Percentiles rank a stretch among this genome's conserved stretches.
Evolutionary conservation across 495 filamentous ascomycete species (phyloP).

Genomic region (Hyaloscypha variabilis): DNA sequence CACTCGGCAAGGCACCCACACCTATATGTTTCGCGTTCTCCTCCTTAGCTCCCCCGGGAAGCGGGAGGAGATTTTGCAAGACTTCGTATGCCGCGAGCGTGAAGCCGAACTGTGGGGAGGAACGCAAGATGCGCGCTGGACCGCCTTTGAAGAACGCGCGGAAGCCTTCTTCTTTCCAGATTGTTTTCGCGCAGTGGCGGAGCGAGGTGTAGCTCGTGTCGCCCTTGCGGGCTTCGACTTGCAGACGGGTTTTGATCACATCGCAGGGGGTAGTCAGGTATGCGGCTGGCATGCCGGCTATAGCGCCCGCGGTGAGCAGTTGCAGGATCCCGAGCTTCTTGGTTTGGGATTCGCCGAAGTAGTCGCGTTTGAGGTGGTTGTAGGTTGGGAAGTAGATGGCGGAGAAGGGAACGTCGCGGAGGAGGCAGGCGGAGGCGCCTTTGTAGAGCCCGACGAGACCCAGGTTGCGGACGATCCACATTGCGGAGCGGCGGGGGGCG

Average conservation of each 20-base stretch:
- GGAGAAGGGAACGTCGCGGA: conserved; percentile 96
- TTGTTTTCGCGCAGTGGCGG: conserved; percentile 81
- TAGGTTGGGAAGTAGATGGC: conserved; percentile 99
- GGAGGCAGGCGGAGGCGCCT: conserved; percentile 92
- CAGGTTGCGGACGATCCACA: conserved; percentile 96
- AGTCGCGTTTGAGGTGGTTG: conserved; percentile 87
- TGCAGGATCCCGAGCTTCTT: conserved; percentile 92
- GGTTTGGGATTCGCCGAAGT: conserved; percentile 86
- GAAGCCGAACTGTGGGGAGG: conserved; percentile 96
- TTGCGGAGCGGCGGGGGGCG: conserved; percentile 81
- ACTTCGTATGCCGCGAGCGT: conserved; percentile 95
- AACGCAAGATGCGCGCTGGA: conserved; percentile 89
- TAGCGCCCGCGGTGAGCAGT: conserved; percentile 91
- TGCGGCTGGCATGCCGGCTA: conserved; percentile 97
- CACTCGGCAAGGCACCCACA: conserved; percentile 33
- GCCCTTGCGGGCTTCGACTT: conserved; percentile 96
- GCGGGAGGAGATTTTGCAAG: conserved; percentile 79
- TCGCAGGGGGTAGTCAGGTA: conserved; percentile 98
- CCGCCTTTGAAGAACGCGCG: conserved; percentile 98
- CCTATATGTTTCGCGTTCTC: conserved; percentile 36
- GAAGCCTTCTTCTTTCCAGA: conserved; percentile 90
- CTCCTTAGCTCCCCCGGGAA: conserved; percentile 60
- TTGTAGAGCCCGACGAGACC: conserved; percentile 97
- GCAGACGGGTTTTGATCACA: conserved; percentile 97
- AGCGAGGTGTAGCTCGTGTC: conserved; percentile 84